Evolutionary conservation across 345 rosid genomes (phyloP).

Genomic region (Eucalyptus pumila): DNA sequence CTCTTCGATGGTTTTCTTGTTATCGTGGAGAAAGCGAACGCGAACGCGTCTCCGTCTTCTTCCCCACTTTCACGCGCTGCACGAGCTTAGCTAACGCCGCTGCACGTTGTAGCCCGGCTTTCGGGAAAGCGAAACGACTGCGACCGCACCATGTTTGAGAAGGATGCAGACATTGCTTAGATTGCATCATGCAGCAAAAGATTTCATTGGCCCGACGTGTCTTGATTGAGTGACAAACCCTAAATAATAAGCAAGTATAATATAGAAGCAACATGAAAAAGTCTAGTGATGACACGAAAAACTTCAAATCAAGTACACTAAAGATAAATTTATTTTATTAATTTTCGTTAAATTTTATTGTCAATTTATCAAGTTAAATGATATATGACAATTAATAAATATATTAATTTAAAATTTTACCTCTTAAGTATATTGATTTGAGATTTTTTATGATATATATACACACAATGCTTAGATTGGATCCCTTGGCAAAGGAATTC

Average conservation of each 20-base stretch:
- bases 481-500: neutral
- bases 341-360: accelerated
- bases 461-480: neutral
- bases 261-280: too few relatives aligned
- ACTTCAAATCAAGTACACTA: too few relatives aligned
- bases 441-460: neutral
- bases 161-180: neutral
- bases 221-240: neutral
- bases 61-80: accelerated
- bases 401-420: accelerated
- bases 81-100: neutral
- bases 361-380: too few relatives aligned
- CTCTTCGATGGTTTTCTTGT: neutral
- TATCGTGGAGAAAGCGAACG: neutral
- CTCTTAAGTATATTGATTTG: too few relatives aligned
- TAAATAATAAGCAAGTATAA: neutral
- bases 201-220: neutral
- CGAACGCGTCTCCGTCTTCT: neutral
- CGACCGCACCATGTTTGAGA: neutral
- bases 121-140: neutral
- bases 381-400: accelerated
- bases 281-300: too few relatives aligned
- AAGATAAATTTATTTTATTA: too few relatives aligned
- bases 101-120: neutral
- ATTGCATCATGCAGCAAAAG: neutral